These are phyloP conservation scores for Penicillium bialowiezense DNA, from an alignment of 495 filamentous ascomycete species.

Conservation along the genomic window DNA sequence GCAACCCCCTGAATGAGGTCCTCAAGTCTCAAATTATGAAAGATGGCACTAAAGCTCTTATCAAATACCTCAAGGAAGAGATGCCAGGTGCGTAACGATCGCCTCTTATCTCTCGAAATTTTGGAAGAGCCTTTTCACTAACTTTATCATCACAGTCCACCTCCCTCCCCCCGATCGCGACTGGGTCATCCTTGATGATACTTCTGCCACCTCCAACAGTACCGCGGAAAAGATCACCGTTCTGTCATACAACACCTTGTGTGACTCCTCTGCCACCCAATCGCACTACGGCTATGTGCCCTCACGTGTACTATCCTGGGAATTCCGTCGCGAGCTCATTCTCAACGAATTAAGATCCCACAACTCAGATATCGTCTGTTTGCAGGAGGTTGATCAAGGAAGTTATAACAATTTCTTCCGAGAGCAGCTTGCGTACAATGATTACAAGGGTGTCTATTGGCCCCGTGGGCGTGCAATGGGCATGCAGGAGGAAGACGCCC, in stretches of 20 bases:
- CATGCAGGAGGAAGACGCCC: conserved; percentile 84
- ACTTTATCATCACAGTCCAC: conserved; percentile 27
- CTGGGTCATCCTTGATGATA: conserved; percentile 66
- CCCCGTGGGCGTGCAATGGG: conserved; percentile 83
- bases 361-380: conserved; percentile 81
- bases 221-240: conserved; percentile 67
- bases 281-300: conserved; percentile 87
- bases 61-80: conserved; percentile 76
- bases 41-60: conserved; percentile 79
- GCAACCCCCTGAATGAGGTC: conserved; percentile 75
- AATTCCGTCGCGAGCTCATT: conserved; percentile 77
- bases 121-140: conserved; percentile 14
- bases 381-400: conserved; percentile 90
- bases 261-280: conserved; percentile 83
- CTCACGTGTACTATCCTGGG: conserved; percentile 73
- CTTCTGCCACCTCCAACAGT: conserved; percentile 33
- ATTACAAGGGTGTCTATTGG: conserved; percentile 92
- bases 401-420: conserved; percentile 88
- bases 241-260: conserved; percentile 90
- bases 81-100: conserved; percentile 64
- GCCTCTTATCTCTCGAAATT: not conserved
- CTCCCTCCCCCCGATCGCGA: conserved; percentile 72
- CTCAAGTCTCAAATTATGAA: conserved; percentile 76
- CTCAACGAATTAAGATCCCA: conserved; percentile 75
- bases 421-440: conserved; percentile 72